Evolutionary conservation across 805 yeast species (phyloP).

Genomic region (Saturnispora ahearnii): DNA sequence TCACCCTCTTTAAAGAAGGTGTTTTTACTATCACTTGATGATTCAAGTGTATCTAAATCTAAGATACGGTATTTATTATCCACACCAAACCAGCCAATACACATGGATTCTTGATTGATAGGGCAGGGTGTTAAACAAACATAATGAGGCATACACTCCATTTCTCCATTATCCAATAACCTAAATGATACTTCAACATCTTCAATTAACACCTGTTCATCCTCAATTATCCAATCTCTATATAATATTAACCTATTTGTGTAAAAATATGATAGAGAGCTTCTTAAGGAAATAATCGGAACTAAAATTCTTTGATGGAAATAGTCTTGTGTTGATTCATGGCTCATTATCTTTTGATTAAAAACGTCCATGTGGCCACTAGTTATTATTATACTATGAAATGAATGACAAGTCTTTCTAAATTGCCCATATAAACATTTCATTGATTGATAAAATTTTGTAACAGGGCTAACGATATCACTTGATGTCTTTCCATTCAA

Average conservation of each 20-base stretch:
- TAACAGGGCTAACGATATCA: conserved; percentile 18
- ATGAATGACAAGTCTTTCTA: background rate
- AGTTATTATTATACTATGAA: conserved; percentile 18
- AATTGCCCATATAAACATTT: conserved; percentile 15
- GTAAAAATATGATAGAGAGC: conserved; percentile 21
- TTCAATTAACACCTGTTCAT: conserved; percentile 4
- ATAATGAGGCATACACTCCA: conserved; percentile 22
- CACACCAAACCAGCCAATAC: conserved; percentile 10
- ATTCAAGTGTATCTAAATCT: conserved; percentile 9
- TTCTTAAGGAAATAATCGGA: conserved; percentile 24
- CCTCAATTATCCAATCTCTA: conserved; percentile 24
- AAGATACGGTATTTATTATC: conserved; percentile 11
- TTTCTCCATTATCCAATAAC: conserved; percentile 12
- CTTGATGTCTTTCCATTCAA: conserved; percentile 1
- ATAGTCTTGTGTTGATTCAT: conserved; percentile 6
- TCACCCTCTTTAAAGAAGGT: background rate
- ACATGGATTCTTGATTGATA: conserved; percentile 8
- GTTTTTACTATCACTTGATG: background rate
- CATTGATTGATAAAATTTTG: conserved; percentile 14
- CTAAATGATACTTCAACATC: conserved; percentile 19
- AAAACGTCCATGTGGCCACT: conserved; percentile 23
- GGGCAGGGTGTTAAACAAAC: conserved; percentile 14
- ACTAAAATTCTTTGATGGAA: conserved; percentile 26
- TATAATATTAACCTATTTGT: conserved; percentile 24
- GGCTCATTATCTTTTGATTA: conserved; percentile 18